These are phyloP conservation scores for Calycina herbarum DNA, from an alignment of 2,329 filamentous ascomycete species.

Conservation along the genomic window DNA sequence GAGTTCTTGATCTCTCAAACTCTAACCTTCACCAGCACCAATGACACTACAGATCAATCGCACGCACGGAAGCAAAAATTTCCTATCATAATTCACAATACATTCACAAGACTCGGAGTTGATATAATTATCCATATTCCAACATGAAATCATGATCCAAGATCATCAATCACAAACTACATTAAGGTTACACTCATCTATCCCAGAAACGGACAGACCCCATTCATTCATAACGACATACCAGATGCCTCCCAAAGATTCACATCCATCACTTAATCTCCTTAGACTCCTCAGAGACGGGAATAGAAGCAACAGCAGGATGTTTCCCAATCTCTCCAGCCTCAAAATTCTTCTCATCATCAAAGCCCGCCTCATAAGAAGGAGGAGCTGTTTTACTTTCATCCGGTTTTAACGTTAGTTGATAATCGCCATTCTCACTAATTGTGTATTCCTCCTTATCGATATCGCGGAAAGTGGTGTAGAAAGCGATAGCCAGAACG, in stretches of 20 bases:
- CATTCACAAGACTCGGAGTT: background rate
- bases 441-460: constrained; percentile 42
- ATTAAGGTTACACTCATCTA: background rate
- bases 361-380: background rate
- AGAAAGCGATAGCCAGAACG: constrained; percentile 46
- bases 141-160: background rate
- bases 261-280: background rate
- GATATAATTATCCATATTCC: background rate
- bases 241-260: background rate
- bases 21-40: too few relatives aligned
- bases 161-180: background rate
- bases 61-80: too few relatives aligned
- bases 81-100: background rate
- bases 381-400: background rate
- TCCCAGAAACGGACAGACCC: background rate
- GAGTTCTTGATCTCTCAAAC: too few relatives aligned
- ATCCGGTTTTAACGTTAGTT: background rate
- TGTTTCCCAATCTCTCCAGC: background rate
- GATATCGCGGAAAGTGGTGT: constrained; percentile 42
- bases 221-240: background rate
- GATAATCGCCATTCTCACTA: constrained; percentile 9
- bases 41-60: too few relatives aligned
- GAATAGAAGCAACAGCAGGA: background rate
- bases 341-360: constrained; percentile 8
- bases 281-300: background rate